These are phyloP conservation scores for Flaveria floridana DNA, from an alignment of 140 eudicot species.

Conservation along the genomic window DNA sequence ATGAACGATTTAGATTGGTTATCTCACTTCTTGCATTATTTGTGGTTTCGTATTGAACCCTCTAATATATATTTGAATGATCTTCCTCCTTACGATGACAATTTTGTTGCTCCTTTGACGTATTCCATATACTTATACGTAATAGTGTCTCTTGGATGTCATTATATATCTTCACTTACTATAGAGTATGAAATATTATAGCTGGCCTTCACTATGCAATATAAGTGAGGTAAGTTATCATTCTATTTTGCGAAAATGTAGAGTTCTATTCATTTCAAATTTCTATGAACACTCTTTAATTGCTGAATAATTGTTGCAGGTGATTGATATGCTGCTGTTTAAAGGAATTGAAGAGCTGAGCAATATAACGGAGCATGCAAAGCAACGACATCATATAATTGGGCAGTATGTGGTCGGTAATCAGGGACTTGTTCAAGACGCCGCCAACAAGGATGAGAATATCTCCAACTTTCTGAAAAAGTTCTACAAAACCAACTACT, in stretches of 20 bases:
- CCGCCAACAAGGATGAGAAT: constrained; percentile 55
- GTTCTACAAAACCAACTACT: constrained; percentile 78
- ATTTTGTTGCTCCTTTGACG: too few relatives aligned
- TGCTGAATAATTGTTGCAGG: constrained; percentile 43
- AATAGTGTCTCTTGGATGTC: too few relatives aligned
- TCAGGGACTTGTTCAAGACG: constrained; percentile 56
- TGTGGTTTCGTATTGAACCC: too few relatives aligned
- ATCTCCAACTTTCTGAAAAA: constrained; percentile 71
- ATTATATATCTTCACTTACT: too few relatives aligned
- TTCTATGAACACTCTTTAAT: not conserved
- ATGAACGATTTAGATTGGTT: too few relatives aligned
- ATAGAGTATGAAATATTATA: too few relatives aligned
- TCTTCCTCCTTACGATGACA: too few relatives aligned
- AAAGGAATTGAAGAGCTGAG: constrained; percentile 79
- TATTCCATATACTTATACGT: too few relatives aligned
- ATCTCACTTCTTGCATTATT: too few relatives aligned
- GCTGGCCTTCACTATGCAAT: not conserved
- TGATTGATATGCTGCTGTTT: constrained; percentile 82
- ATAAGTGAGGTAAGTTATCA: not conserved
- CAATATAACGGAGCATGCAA: constrained; percentile 73
- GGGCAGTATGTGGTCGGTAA: constrained; percentile 91
- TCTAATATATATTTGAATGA: too few relatives aligned
- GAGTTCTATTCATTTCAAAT: not conserved
- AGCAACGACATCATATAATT: constrained; percentile 90
- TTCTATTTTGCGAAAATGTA: not conserved